These are phyloP conservation scores for Acidomyces sp. DNA, from an alignment of 495 filamentous ascomycete species.

Conservation along the genomic window DNA sequence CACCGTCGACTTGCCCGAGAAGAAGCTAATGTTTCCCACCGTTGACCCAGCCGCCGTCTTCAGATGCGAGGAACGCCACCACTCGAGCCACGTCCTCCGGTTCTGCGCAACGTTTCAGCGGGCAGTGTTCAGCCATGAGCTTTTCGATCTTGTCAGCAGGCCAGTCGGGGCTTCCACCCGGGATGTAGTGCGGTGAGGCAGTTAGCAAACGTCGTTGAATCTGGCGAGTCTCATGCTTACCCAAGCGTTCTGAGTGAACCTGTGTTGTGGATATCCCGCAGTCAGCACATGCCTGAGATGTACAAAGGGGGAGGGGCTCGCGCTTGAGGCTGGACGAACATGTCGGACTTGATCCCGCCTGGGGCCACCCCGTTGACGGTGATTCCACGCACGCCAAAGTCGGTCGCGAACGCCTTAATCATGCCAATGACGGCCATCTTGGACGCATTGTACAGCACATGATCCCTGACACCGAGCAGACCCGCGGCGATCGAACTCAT, in stretches of 20 bases:
- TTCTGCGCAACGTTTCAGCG: conserved; percentile 41
- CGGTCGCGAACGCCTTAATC: conserved; percentile 57
- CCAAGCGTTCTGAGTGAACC: conserved; percentile 37
- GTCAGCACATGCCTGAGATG: conserved; percentile 22
- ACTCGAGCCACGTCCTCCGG: conserved; percentile 48
- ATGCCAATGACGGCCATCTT: conserved; percentile 75
- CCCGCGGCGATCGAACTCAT: conserved; percentile 45
- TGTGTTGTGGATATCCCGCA: neutral
- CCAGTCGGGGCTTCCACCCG: conserved; percentile 30
- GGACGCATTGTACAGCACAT: conserved; percentile 61
- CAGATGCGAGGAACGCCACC: conserved; percentile 41
- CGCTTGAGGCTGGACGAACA: conserved; percentile 29
- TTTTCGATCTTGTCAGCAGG: conserved; percentile 32
- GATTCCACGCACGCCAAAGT: conserved; percentile 59
- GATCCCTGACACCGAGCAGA: conserved; percentile 49
- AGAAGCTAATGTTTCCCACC: conserved; percentile 29
- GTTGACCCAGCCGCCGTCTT: conserved; percentile 50
- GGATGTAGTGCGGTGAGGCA: conserved; percentile 45
- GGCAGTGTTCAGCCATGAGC: conserved; percentile 34
- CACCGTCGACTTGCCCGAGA: neutral
- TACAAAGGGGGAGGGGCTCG: neutral
- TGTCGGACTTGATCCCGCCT: conserved; percentile 67
- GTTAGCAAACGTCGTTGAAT: neutral
- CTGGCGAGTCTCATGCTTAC: no score
- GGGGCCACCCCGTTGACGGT: conserved; percentile 68